Conservation (phyloP, 2,329 filamentous ascomycete genomes). For the Didymella lethalis region DNA sequence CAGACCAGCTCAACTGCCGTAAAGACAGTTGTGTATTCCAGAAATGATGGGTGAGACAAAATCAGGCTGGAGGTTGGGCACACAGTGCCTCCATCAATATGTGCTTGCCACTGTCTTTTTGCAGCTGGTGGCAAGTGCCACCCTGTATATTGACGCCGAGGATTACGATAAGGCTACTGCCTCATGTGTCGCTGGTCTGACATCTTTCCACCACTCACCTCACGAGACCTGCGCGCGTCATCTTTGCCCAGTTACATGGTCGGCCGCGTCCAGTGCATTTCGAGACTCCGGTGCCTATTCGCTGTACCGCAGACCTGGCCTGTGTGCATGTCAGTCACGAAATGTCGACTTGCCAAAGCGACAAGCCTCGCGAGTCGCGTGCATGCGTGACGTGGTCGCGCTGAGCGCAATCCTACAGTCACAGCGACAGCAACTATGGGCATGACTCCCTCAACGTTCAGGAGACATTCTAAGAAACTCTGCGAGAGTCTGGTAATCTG, state of each 20-base stretch:
- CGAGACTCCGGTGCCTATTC: not conserved
- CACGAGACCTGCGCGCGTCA: not conserved
- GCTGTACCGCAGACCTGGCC: not conserved
- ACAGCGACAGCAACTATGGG: too few relatives aligned
- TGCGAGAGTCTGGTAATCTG: too few relatives aligned
- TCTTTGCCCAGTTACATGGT: not conserved
- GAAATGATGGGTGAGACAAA: too few relatives aligned
- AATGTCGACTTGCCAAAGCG: not conserved
- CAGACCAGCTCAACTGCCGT: too few relatives aligned
- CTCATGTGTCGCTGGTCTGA: constrained; percentile 5
- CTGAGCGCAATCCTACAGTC: too few relatives aligned
- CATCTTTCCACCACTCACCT: constrained; percentile 5
- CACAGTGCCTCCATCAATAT: too few relatives aligned
- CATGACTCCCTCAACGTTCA: too few relatives aligned
- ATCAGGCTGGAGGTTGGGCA: too few relatives aligned
- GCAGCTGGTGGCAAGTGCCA: not conserved
- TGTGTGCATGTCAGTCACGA: not conserved
- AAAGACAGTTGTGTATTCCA: too few relatives aligned
- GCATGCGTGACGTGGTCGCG: not conserved
- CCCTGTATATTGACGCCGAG: not conserved
- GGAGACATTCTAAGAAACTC: too few relatives aligned
- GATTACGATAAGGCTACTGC: not conserved
- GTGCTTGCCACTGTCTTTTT: not conserved
- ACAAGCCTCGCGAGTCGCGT: not conserved
- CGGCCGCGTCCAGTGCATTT: not conserved